phyloP scores from a whole-genome alignment of 345 rosid genomes.

The Camelina sativa region DNA sequence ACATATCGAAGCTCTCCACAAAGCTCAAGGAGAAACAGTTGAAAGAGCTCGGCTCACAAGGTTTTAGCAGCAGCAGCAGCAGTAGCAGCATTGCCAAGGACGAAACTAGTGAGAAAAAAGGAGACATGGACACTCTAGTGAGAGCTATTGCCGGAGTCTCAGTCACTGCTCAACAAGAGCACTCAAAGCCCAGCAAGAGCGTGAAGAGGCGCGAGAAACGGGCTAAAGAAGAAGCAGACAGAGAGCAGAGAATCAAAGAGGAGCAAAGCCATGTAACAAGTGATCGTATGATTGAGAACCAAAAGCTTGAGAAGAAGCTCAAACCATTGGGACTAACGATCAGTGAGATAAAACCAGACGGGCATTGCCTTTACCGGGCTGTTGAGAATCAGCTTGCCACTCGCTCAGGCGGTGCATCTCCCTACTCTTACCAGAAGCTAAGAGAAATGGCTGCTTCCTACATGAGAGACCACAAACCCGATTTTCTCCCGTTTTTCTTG shows the following conservation, averaged over 20 bases:
- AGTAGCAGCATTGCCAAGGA: slow-evolving; percentile 22
- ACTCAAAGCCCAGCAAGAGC: slow-evolving; percentile 72
- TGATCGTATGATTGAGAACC: slow-evolving; percentile 68
- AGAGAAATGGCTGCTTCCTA: slow-evolving; percentile 82
- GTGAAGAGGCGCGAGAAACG: slow-evolving; percentile 80
- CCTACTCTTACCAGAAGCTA: slow-evolving; percentile 66
- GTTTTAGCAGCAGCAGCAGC: slow-evolving; percentile 52
- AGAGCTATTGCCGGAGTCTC: slow-evolving; percentile 89
- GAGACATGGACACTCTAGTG: slow-evolving; percentile 72
- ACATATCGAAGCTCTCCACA: slow-evolving; percentile 65
- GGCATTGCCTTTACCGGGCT: slow-evolving; percentile 92
- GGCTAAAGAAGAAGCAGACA: slow-evolving; percentile 88
- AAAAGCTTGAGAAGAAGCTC: slow-evolving; percentile 46
- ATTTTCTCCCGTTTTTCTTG: slow-evolving; percentile 65
- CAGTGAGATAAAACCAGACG: slow-evolving; percentile 86
- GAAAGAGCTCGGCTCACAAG: slow-evolving; percentile 74
- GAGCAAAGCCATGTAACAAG: slow-evolving; percentile 82
- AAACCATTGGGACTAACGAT: slow-evolving; percentile 70
- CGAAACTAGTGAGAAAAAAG: slow-evolving; percentile 54
- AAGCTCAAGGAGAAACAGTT: slow-evolving; percentile 79
- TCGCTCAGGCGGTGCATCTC: slow-evolving; percentile 64
- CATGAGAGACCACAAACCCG: slow-evolving; percentile 67
- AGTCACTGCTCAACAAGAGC: slow-evolving; percentile 61
- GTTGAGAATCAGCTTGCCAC: slow-evolving; percentile 81
- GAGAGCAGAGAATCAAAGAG: slow-evolving; percentile 89